These are phyloP conservation scores for Globomyces sp. DNA, from an alignment of 371 early-diverging fungal genomes.

Conservation along the genomic window DNA sequence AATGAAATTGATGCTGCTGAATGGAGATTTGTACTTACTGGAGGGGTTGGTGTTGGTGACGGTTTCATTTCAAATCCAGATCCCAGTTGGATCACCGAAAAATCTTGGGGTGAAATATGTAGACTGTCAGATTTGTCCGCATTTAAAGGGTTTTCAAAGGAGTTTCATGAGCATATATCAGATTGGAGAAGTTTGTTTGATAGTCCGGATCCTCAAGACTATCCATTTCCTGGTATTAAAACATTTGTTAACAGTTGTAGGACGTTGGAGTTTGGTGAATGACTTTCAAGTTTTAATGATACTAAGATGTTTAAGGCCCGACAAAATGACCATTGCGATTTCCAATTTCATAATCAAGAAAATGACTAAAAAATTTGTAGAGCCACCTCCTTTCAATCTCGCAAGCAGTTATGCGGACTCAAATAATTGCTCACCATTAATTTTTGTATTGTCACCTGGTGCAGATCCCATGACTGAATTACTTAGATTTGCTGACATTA, in stretches of 20 bases:
- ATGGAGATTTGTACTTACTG: conserved; percentile 53
- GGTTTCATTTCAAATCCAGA: conserved; percentile 39
- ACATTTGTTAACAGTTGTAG: neutral
- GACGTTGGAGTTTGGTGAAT: conserved; percentile 36
- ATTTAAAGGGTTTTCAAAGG: conserved; percentile 33
- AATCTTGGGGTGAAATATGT: conserved; percentile 47
- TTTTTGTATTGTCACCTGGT: conserved; percentile 56
- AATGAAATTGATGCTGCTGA: conserved; percentile 48
- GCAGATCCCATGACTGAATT: conserved; percentile 56
- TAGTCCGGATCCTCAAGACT: conserved; percentile 42
- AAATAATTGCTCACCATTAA: conserved; percentile 42
- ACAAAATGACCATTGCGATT: conserved; percentile 47
- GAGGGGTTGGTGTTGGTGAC: conserved; percentile 44
- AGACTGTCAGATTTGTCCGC: conserved; percentile 33
- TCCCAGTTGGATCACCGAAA: conserved; percentile 47
- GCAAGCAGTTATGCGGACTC: conserved; percentile 53
- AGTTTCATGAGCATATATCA: conserved; percentile 32
- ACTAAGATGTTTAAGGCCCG: conserved; percentile 48
- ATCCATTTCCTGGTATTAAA: conserved; percentile 28
- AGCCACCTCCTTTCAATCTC: conserved; percentile 56
- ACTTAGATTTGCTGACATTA: conserved; percentile 50
- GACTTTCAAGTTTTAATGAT: conserved; percentile 48
- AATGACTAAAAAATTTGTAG: conserved; percentile 50
- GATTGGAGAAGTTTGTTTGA: conserved; percentile 51
- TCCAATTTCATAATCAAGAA: conserved; percentile 44